Conservation (phyloP, 2,329 filamentous ascomycete species). For the Pseudogymnoascus verrucosus region DNA sequence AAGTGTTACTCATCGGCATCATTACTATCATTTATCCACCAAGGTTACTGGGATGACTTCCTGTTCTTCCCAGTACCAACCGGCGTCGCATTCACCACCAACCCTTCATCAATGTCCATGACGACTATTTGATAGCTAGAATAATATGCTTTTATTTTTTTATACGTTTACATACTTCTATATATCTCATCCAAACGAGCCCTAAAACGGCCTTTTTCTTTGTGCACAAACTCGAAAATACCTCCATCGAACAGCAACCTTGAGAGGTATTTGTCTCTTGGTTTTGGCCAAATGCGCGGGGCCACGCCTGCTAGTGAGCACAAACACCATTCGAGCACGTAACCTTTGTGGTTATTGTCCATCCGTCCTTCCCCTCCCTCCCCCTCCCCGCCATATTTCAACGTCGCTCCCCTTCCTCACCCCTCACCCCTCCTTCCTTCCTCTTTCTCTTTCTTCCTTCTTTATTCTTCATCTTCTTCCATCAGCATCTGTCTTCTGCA, state of each 20-base stretch:
- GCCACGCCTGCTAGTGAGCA: background rate
- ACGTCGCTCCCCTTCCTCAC: no score
- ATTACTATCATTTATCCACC: background rate
- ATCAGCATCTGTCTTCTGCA: background rate
- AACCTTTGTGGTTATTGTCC: constrained; percentile 7
- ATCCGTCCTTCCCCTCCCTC: constrained; percentile 3
- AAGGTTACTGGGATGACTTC: background rate
- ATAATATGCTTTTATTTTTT: background rate
- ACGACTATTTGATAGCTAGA: background rate
- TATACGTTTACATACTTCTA: background rate
- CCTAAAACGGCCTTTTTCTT: background rate
- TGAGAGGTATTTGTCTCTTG: constrained; percentile 4
- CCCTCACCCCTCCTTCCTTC: no score
- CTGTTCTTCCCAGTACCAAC: background rate
- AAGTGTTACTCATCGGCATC: background rate
- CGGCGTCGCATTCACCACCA: background rate
- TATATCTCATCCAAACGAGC: background rate
- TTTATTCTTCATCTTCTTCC: no score
- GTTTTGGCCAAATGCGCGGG: background rate
- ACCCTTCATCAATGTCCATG: background rate
- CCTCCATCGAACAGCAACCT: background rate
- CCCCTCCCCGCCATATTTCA: constrained; percentile 2
- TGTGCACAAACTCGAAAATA: constrained; percentile 4
- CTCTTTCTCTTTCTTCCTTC: no score
- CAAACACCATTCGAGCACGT: constrained; percentile 2